Evolutionary conservation across 75 land plant species (phyloP).

Genomic region (Sequoiadendron giganteum): DNA sequence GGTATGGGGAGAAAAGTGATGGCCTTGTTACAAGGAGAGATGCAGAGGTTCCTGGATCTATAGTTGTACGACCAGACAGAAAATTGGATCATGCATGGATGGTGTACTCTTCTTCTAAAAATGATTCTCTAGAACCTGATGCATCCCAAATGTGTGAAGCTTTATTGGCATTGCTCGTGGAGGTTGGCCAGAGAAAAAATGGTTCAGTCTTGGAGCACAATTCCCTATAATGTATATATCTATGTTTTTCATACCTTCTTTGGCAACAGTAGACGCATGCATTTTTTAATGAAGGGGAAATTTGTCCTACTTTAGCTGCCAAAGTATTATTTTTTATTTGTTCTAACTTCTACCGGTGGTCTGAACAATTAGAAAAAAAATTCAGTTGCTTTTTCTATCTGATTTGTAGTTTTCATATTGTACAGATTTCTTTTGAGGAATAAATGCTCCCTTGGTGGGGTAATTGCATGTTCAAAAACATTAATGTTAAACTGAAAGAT

Average conservation of each 20-base stretch:
- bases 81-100: constrained; percentile 99
- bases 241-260: neutral
- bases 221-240: neutral
- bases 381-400: neutral
- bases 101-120: constrained; percentile 78
- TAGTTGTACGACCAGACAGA: constrained; percentile 76
- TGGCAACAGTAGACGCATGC: neutral
- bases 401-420: neutral
- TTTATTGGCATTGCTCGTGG: constrained; percentile 77
- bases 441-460: neutral
- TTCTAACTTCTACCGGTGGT: neutral
- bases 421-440: neutral
- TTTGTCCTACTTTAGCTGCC: neutral
- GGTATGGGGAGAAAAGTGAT: constrained; percentile 97
- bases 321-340: neutral
- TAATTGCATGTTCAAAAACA: neutral
- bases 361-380: neutral
- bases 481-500: neutral
- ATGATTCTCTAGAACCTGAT: constrained; percentile 61
- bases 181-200: constrained; percentile 52
- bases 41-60: constrained; percentile 96
- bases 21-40: constrained; percentile 95
- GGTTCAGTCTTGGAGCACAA: neutral
- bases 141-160: constrained; percentile 97
- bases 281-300: neutral